These are phyloP conservation scores for Phytopythium ostracodes DNA, from an alignment of 352 stramenopile genomes.

Conservation along the genomic window DNA sequence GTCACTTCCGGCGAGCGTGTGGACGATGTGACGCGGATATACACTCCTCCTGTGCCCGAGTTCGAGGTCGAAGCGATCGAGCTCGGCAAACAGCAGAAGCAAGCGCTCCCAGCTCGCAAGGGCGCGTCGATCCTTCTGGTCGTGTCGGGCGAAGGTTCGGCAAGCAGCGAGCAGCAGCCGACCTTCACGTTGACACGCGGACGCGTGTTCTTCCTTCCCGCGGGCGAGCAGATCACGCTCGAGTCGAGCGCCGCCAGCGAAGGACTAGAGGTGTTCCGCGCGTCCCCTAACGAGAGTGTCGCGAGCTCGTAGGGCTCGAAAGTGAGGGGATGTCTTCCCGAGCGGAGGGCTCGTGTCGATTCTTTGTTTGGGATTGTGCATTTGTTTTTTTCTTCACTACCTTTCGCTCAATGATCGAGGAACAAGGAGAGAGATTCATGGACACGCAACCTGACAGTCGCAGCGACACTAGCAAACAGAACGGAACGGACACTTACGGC, in stretches of 20 bases:
- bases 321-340: neutral
- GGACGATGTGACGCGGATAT: slow-evolving; percentile 68
- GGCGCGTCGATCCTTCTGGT: slow-evolving; percentile 58
- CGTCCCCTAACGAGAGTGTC: slow-evolving; percentile 48
- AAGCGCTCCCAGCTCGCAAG: slow-evolving; percentile 26
- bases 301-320: neutral
- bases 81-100: slow-evolving; percentile 30
- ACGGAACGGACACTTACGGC: neutral
- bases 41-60: slow-evolving; percentile 88
- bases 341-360: neutral
- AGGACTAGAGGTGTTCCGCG: slow-evolving; percentile 41
- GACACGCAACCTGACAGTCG: neutral
- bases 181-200: slow-evolving; percentile 16
- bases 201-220: slow-evolving; percentile 51
- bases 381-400: neutral
- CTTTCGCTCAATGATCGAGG: neutral
- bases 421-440: neutral
- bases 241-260: slow-evolving; percentile 15
- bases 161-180: neutral
- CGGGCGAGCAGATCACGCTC: slow-evolving; percentile 35
- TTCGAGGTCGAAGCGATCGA: slow-evolving; percentile 86
- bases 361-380: neutral
- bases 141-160: slow-evolving; percentile 28
- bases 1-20: slow-evolving; percentile 24
- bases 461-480: neutral